phyloP scores from a whole-genome alignment of 495 filamentous ascomycete genomes.

The Lasiosphaeria miniovina region DNA sequence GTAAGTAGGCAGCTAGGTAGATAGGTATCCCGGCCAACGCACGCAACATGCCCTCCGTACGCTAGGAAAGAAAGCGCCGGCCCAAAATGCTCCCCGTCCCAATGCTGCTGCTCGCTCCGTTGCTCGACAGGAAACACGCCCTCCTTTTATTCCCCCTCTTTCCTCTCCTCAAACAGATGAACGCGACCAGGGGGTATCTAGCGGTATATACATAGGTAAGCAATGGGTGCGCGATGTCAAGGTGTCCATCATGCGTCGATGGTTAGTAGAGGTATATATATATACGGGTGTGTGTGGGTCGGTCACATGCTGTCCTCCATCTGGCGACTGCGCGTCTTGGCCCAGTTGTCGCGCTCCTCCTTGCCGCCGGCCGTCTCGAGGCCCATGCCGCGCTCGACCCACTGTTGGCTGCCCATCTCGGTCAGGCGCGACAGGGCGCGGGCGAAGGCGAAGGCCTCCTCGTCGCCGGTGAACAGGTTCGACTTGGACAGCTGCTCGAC shows the following conservation, averaged over 20 bases:
- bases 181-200: background rate
- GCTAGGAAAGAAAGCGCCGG: too few relatives aligned
- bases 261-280: background rate
- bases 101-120: too few relatives aligned
- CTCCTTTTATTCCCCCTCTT: background rate
- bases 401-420: constrained; percentile 92
- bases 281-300: background rate
- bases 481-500: constrained; percentile 82
- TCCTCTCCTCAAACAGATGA: background rate
- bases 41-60: too few relatives aligned
- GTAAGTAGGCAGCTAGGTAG: too few relatives aligned
- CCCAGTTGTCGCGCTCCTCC: constrained; percentile 61
- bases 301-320: constrained; percentile 70
- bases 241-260: too few relatives aligned
- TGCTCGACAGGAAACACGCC: background rate
- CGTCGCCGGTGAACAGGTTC: constrained; percentile 88
- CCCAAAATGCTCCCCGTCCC: too few relatives aligned
- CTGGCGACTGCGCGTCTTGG: constrained; percentile 63
- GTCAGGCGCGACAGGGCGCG: constrained; percentile 77
- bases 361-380: constrained; percentile 56
- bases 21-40: too few relatives aligned
- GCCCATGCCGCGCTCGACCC: constrained; percentile 86
- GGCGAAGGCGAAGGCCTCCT: constrained; percentile 95
- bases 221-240: background rate
- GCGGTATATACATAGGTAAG: background rate